Percentiles rank a stretch among this genome's conserved stretches.
Evolutionary conservation across 257 asterid genomes (phyloP).

Genomic region (Scutellaria galericulata): DNA sequence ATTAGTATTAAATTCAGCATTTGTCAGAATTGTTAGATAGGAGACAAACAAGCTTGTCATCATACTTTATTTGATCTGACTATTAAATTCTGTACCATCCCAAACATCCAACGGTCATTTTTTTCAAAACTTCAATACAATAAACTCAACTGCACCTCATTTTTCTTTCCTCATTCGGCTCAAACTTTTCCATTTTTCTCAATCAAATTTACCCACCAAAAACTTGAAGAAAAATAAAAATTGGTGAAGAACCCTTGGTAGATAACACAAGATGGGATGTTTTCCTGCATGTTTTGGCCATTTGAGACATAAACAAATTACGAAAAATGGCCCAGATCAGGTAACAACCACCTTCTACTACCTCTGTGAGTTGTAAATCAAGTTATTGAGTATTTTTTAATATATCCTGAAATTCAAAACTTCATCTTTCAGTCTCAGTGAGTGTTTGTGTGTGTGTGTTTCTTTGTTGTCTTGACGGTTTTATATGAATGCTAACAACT

Average conservation of each 20-base stretch:
- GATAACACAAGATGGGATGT: slow-evolving; percentile 46
- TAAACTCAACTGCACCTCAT: background rate
- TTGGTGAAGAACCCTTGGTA: slow-evolving; percentile 13
- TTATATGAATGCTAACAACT: background rate
- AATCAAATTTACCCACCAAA: background rate
- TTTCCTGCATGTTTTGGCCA: slow-evolving; percentile 47
- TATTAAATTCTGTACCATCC: slow-evolving; percentile 32
- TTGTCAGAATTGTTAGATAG: background rate
- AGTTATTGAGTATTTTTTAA: too few species aligned
- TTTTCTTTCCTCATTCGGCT: background rate
- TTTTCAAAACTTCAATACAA: slow-evolving; percentile 28
- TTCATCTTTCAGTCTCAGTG: too few species aligned
- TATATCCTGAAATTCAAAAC: too few species aligned
- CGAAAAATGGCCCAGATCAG: slow-evolving; percentile 32
- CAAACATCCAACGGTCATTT: slow-evolving; percentile 50
- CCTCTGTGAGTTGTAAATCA: too few species aligned
- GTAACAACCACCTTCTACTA: background rate
- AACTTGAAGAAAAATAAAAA: background rate
- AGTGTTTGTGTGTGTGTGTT: too few species aligned
- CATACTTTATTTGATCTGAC: background rate
- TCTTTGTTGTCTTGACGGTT: too few species aligned
- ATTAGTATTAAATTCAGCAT: background rate
- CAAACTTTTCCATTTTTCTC: background rate
- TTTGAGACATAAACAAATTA: slow-evolving; percentile 31
- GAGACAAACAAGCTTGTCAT: background rate